A percentile compares a stretch with the other conserved stretches of the same genome.
phyloP scores from a whole-genome alignment of 352 stramenopile genomes.

The Phytopythium mirpurense region DNA sequence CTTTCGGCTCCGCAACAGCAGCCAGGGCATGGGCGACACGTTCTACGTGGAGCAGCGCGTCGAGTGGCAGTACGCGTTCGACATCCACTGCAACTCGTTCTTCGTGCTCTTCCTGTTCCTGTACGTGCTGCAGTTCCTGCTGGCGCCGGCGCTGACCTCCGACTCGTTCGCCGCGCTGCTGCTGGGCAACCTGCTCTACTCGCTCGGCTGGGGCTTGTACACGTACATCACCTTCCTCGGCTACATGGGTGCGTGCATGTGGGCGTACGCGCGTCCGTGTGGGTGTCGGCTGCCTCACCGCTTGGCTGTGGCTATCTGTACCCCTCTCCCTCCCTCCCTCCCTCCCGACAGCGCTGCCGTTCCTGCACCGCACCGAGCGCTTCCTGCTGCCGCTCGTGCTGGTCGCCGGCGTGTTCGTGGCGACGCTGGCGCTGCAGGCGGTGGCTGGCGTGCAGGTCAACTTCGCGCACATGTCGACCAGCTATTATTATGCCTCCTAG shows the following conservation, averaged over 20 bases:
- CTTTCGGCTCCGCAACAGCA: conserved; percentile 46
- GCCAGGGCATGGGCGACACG: conserved; percentile 64
- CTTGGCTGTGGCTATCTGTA: not conserved
- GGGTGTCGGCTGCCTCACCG: no score
- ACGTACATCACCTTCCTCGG: conserved; percentile 98
- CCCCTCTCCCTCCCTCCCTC: not conserved
- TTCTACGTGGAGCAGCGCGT: conserved; percentile 95
- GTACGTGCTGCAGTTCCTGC: conserved; percentile 95
- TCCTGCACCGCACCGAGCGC: conserved; percentile 88
- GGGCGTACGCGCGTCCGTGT: no score
- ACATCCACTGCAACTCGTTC: conserved; percentile 99
- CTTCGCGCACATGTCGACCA: conserved; percentile 59
- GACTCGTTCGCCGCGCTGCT: conserved; percentile 88
- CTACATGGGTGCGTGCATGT: conserved; percentile 85
- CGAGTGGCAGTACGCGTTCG: conserved; percentile 99
- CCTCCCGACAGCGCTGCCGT: conserved; percentile 61
- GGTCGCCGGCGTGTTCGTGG: conserved; percentile 70
- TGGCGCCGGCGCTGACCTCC: conserved; percentile 91
- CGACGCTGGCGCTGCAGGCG: conserved; percentile 74
- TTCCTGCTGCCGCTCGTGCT: conserved; percentile 83
- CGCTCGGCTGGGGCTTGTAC: conserved; percentile 92
- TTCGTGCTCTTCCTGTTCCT: conserved; percentile 96
- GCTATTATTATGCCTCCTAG: conserved; percentile 79
- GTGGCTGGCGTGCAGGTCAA: conserved; percentile 69
- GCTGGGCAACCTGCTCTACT: conserved; percentile 93